Conservation (phyloP, 192 early-diverging fungal genomes). For the Jimgerdemannia lactiflua region DNA sequence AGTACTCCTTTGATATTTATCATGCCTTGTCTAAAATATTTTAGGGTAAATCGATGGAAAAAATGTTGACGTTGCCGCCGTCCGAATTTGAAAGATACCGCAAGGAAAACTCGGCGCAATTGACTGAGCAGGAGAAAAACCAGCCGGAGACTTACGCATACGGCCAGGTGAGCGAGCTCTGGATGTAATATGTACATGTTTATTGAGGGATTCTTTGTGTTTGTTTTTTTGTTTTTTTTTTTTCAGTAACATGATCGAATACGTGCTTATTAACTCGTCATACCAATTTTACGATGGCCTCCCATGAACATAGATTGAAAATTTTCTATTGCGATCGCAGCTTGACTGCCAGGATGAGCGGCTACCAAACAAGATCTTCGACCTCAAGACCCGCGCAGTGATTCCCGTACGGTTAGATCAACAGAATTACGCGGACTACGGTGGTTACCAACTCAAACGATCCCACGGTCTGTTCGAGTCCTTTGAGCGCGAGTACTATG, state of each 20-base stretch:
- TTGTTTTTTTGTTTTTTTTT: not conserved
- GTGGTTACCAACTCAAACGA: conserved; percentile 69
- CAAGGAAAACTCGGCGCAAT: conserved; percentile 48
- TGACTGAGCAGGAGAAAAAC: conserved; percentile 30
- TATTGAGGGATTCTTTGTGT: not conserved
- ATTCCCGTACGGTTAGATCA: conserved; percentile 81
- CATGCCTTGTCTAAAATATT: too few relatives aligned
- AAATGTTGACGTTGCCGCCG: conserved; percentile 69
- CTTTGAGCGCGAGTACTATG: conserved; percentile 93
- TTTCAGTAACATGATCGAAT: not conserved
- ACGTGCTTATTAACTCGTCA: conserved; percentile 7
- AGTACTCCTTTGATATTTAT: too few relatives aligned
- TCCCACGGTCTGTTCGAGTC: conserved; percentile 66
- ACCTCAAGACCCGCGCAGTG: conserved; percentile 88
- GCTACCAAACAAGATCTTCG: conserved; percentile 81
- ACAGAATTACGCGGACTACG: conserved; percentile 63
- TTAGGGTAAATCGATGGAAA: conserved; percentile 87
- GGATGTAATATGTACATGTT: not conserved
- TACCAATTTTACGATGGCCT: conserved; percentile 1
- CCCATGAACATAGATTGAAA: conserved; percentile 38
- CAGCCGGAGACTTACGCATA: conserved; percentile 71
- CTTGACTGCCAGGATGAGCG: conserved; percentile 79
- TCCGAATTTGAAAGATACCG: conserved; percentile 67
- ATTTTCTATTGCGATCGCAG: conserved; percentile 85
- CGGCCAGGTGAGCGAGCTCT: conserved; percentile 25